Conservation (phyloP, 192 early-diverging fungal species). For the Backusella tarrabulga region DNA sequence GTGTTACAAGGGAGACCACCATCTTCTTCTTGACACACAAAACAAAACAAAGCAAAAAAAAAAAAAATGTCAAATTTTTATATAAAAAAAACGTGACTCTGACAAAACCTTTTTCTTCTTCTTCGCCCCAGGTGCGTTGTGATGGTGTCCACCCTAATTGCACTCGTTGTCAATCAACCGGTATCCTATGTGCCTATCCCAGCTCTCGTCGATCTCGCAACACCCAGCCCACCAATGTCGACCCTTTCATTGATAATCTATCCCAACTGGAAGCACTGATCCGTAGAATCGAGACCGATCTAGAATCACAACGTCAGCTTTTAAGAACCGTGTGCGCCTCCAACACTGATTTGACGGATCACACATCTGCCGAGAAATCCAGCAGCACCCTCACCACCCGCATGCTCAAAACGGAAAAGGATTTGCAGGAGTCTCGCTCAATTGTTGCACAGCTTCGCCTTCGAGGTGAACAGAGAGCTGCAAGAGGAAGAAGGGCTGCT, state of each 20-base stretch:
- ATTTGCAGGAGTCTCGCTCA: conserved; percentile 35
- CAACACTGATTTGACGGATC: neutral
- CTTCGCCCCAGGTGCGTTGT: conserved; percentile 28
- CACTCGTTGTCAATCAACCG: conserved; percentile 29
- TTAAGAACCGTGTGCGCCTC: neutral
- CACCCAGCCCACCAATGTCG: conserved; percentile 33
- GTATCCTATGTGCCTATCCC: conserved; percentile 32
- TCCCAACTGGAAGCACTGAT: conserved; percentile 31
- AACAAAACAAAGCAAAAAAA: neutral
- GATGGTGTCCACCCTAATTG: conserved; percentile 35
- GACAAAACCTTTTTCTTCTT: neutral
- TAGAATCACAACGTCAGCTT: conserved; percentile 15
- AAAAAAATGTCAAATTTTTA: neutral
- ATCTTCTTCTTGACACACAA: neutral
- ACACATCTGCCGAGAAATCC: neutral
- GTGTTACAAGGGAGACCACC: neutral
- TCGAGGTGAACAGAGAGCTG: conserved; percentile 31
- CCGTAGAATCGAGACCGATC: conserved; percentile 29
- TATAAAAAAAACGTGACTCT: neutral
- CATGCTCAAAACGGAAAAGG: conserved; percentile 34
- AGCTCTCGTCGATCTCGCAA: conserved; percentile 37
- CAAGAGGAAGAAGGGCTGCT: conserved; percentile 24
- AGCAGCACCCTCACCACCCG: neutral
- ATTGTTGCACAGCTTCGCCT: conserved; percentile 36
- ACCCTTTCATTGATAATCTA: conserved; percentile 36